A percentile compares a stretch with the other conserved stretches of the same genome.
These are phyloP conservation scores for Populus nigra DNA, from an alignment of 345 rosid species.

Conservation along the genomic window DNA sequence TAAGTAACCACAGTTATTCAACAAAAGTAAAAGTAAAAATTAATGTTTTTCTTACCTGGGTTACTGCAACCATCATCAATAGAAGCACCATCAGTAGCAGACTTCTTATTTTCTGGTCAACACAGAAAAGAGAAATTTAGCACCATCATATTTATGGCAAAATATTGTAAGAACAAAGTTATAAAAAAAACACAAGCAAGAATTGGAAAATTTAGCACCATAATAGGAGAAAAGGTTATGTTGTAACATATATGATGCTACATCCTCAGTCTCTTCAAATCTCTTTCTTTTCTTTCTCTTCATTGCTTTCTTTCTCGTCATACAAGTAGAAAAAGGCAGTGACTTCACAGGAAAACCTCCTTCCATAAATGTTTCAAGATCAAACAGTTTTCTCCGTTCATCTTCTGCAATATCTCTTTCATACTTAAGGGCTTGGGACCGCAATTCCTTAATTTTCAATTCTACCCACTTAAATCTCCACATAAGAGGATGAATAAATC, in stretches of 20 bases:
- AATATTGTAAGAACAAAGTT: background rate
- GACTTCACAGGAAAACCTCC: constrained; percentile 24
- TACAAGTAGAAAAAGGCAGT: constrained; percentile 19
- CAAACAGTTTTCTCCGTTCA: constrained; percentile 24
- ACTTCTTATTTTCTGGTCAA: constrained; percentile 23
- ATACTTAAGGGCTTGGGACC: constrained; percentile 29
- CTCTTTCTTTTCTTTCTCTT: constrained; percentile 30
- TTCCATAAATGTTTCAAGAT: constrained; percentile 13
- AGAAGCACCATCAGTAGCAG: constrained; percentile 11
- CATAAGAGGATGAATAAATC: constrained; percentile 34
- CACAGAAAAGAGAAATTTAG: background rate
- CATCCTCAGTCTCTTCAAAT: constrained; percentile 26
- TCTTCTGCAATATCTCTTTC: constrained; percentile 24
- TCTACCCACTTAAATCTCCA: constrained; percentile 40
- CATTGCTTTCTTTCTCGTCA: constrained; percentile 23
- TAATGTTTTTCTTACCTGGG: constrained; percentile 13
- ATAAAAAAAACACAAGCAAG: background rate
- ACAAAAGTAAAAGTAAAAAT: background rate
- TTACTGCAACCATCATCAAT: constrained; percentile 8
- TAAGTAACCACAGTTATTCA: background rate
- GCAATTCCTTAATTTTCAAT: constrained; percentile 26
- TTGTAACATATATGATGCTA: constrained; percentile 19
- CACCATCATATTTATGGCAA: background rate
- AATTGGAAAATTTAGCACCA: constrained; percentile 16
- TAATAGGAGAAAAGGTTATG: constrained; percentile 33